Evolutionary conservation across 176 grass and related monocot genomes (phyloP), one percentile per base, ranked within the genome.

Genomic region (Rhynchospora tenuis): DNA sequence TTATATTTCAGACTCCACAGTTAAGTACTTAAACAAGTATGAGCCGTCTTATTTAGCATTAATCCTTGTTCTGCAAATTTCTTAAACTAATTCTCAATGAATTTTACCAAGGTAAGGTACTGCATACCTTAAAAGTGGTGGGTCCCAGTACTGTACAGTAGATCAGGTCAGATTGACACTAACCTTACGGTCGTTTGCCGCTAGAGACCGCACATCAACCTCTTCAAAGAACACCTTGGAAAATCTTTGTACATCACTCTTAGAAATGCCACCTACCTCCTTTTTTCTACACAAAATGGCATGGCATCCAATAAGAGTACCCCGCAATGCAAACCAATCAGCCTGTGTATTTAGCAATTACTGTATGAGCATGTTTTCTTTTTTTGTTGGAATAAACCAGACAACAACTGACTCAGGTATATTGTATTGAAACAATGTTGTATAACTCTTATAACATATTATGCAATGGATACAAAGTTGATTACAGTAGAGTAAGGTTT

Each of bases 251-350:
- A 90, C 87, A 78, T 98, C 90, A 82, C 50, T 84, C 66, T 73
- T 85, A 54, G 82, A 42, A 33, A 91, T 92, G 19, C 51, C 86
- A 59, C 90, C 90, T 65, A 91, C 64, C 84, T 83, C 86, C 74
- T 74, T 85, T 86, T 92, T 91, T 74, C 95, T 94, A 16, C 54
- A 81, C 90, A 98, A 91, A 46, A 98, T 58, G 76, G 95, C 90
- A 80, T 88, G 54, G 74, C 92, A 98, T 83, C 92, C 95, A 84
- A 93, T 85, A 57, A 98, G 90, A 84, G 83, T 90, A 83, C 95
- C 95, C 47, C 65, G 85, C 51, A 98, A 48, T 70, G 89, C 90
- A n/a, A 89, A 86, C 95, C 95, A 98, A 91, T 98, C 95, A 87
- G 90, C 90, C 95, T 98, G 89, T 64, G 77, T 78, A 59, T 64